Evolutionary conservation across 257 asterid species (phyloP).

Genomic region (Perilla frutescens): DNA sequence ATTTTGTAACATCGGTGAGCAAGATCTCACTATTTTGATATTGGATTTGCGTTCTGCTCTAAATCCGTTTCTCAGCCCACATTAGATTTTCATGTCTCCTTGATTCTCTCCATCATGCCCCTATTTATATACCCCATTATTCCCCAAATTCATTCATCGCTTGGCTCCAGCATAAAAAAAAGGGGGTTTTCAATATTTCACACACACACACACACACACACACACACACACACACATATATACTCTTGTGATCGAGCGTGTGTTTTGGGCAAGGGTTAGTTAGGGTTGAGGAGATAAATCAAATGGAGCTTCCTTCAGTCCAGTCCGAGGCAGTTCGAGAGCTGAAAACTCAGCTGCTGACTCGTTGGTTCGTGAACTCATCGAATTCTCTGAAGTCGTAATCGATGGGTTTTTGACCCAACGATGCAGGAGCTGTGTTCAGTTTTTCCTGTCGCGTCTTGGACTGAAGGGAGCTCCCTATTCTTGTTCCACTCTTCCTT

Average conservation of each 20-base stretch:
- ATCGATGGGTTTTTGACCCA: slow-evolving; percentile 59
- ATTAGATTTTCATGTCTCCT: slow-evolving; percentile 55
- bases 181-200: no score
- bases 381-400: not conserved
- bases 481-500: slow-evolving; percentile 20
- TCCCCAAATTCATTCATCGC: not conserved
- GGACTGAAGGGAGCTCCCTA: slow-evolving; percentile 99
- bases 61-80: slow-evolving; percentile 42
- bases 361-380: slow-evolving; percentile 81
- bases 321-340: slow-evolving; percentile 71
- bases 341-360: slow-evolving; percentile 77
- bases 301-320: slow-evolving; percentile 85
- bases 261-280: slow-evolving; percentile 6
- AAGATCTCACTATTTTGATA: slow-evolving; percentile 22
- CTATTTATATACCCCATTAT: slow-evolving; percentile 20
- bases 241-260: not conserved
- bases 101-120: not conserved
- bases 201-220: no score
- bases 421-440: slow-evolving; percentile 84
- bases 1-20: not conserved
- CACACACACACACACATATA: no score
- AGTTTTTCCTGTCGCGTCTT: slow-evolving; percentile 75
- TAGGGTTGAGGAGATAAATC: slow-evolving; percentile 36
- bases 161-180: not conserved
- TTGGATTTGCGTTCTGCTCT: slow-evolving; percentile 33